Conservation (phyloP, 352 stramenopile genomes). For the Halophytophthora batemanensis region DNA sequence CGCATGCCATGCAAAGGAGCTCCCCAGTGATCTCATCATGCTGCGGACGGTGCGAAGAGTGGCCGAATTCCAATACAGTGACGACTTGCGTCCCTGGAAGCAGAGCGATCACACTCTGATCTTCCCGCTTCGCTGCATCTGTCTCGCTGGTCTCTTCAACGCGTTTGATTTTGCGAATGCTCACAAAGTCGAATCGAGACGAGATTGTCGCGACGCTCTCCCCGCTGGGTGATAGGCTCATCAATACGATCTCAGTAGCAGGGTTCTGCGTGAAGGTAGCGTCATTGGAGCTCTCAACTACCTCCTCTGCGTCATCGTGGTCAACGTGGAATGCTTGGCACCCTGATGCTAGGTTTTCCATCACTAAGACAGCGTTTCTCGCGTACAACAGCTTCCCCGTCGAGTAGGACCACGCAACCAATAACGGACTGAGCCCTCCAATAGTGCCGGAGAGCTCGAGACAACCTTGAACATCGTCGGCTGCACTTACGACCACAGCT, state of each 20-base stretch:
- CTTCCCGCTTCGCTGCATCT: neutral
- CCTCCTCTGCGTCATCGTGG: neutral
- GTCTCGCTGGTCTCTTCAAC: neutral
- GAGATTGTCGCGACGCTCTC: slow-evolving; percentile 19
- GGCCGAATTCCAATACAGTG: slow-evolving; percentile 17
- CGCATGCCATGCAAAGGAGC: slow-evolving; percentile 28
- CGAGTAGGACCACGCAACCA: slow-evolving; percentile 30
- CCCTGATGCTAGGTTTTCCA: slow-evolving; percentile 35
- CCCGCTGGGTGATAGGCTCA: slow-evolving; percentile 28
- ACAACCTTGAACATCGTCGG: neutral
- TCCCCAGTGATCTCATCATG: slow-evolving; percentile 1
- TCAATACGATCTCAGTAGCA: slow-evolving; percentile 17
- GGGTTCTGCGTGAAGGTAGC: neutral
- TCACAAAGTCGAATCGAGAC: slow-evolving; percentile 18
- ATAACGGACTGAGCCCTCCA: slow-evolving; percentile 13
- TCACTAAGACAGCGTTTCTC: slow-evolving; percentile 17
- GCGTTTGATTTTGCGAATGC: slow-evolving; percentile 4
- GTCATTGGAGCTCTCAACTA: neutral
- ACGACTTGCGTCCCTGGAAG: slow-evolving; percentile 8
- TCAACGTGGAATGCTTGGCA: slow-evolving; percentile 20
- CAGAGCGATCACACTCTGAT: slow-evolving; percentile 9
- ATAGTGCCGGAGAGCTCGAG: slow-evolving; percentile 12
- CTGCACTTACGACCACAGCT: neutral
- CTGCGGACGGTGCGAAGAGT: neutral
- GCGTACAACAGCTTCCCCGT: slow-evolving; percentile 31